Percentiles rank a stretch among this genome's conserved stretches.
phyloP scores from a whole-genome alignment of 2,329 filamentous ascomycete genomes.

The Nannizzia gypsea region DNA sequence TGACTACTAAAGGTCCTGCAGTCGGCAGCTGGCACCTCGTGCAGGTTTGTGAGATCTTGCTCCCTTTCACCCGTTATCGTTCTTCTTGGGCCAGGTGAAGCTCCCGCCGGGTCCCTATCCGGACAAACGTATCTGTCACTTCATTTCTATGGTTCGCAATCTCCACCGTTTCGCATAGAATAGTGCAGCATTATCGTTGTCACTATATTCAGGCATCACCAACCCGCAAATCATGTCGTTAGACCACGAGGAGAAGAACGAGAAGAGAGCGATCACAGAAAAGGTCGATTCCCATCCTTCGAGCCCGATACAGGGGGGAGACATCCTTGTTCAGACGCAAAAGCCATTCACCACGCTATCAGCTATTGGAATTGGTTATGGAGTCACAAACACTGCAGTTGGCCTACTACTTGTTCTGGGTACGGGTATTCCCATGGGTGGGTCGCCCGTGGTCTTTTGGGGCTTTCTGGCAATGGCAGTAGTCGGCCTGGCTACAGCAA shows the following conservation, averaged over 20 bases:
- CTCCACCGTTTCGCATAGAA: neutral
- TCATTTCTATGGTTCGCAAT: neutral
- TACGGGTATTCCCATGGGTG: neutral
- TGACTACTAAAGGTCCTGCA: neutral
- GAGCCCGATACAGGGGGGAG: neutral
- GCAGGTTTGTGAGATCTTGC: neutral
- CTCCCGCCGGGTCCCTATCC: neutral
- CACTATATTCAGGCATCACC: neutral
- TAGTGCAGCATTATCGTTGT: neutral
- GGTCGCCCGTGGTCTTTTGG: neutral
- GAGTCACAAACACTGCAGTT: constrained; percentile 1
- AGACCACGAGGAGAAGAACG: neutral
- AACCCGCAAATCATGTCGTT: neutral
- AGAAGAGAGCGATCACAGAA: neutral
- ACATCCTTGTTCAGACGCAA: neutral
- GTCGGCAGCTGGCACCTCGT: neutral
- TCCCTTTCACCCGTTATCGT: neutral
- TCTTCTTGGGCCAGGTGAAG: neutral
- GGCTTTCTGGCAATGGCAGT: neutral
- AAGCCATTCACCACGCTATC: constrained; percentile 3
- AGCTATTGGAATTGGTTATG: neutral
- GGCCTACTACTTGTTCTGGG: neutral
- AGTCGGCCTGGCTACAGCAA: constrained; percentile 1
- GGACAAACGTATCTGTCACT: neutral
- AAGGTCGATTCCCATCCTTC: neutral